Base-by-base conservation (phyloP, 1,284 basidiomycete genomes). In the Gymnopus androsaceus region DNA sequence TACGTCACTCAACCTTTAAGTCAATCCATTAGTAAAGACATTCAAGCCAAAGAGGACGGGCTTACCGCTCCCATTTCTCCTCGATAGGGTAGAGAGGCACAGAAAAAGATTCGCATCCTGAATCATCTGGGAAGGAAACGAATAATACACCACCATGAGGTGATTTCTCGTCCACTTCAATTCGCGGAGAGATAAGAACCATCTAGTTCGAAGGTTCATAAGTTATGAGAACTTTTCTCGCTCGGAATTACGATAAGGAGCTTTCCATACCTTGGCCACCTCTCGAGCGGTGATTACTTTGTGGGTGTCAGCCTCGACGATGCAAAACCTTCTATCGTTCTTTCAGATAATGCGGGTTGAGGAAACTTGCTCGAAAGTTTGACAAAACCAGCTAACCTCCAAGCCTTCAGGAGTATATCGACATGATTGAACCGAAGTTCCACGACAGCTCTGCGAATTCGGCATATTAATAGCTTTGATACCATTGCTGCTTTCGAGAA, bases 301-400 rank as follows among this genome's bases (percentile, higher is more conserved):
- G 48, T 80, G 72, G 3, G 75, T 80, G 4, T 72, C 67, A 6
- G 76, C 77, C 61, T 87, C 85, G 40, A 88, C 76, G 61, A 90
- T 77, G 57, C 81, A 84, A 80, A 87, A 89, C 67, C 75, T 77
- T 59, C 88, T 77, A 65, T 91, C 88, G 63, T 85, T 74, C 87
- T 90, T 31, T 8, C 53, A 17, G 15, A 34, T 14, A 30, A 17
- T 23, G 46, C 28, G 15, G 15, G 21, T 57, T 19, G 21, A 5
- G 44, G 27, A 27, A 25, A 19, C n/a, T 7, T 27, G 12, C 15
- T 38, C 33, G 2, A 19, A 49, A 17, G 9, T 23, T 25, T 46
- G 19, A 37, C 21, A 23, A 41, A 15, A 23, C n/a, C 25, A 33
- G 46, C 71, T 54, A 56, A 88, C 88, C 75, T 88, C 82, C 3